Evolutionary conservation across 352 stramenopile genomes (phyloP).

Genomic region (Pythium brachiatum): DNA sequence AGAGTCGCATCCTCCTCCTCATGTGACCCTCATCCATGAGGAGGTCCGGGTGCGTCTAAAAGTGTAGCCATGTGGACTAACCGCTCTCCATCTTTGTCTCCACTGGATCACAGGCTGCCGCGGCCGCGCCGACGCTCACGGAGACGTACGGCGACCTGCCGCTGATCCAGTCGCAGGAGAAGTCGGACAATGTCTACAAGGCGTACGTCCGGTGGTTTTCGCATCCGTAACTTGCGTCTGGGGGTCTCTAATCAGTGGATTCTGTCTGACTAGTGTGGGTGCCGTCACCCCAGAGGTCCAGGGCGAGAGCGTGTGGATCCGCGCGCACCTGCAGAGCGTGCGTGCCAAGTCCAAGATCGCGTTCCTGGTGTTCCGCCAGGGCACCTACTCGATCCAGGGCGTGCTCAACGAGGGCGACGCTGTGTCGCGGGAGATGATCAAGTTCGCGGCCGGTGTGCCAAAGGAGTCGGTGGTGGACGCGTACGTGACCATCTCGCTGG

Average conservation of each 20-base stretch:
- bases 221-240: too few relatives aligned
- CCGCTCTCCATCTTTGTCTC: slow-evolving; percentile 3
- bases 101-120: slow-evolving; percentile 34
- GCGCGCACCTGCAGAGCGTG: slow-evolving; percentile 94
- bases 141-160: slow-evolving; percentile 87
- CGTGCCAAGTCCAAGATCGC: slow-evolving; percentile 92
- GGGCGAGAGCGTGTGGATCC: slow-evolving; percentile 92
- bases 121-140: slow-evolving; percentile 65
- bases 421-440: slow-evolving; percentile 95
- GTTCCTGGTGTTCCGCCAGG: slow-evolving; percentile 97
- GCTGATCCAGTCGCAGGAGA: slow-evolving; percentile 89
- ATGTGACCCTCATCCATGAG: neutral
- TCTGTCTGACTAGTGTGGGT: slow-evolving; percentile 31
- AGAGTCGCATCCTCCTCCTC: neutral
- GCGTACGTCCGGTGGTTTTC: slow-evolving; percentile 24
- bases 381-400: slow-evolving; percentile 95
- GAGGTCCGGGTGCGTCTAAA: slow-evolving; percentile 33
- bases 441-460: slow-evolving; percentile 93
- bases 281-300: slow-evolving; percentile 77
- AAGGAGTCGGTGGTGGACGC: slow-evolving; percentile 97
- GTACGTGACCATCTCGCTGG: slow-evolving; percentile 88
- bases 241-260: neutral
- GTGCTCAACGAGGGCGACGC: slow-evolving; percentile 86
- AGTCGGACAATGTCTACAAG: slow-evolving; percentile 72
- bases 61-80: slow-evolving; percentile 33